These are phyloP conservation scores for Fusarium sp. DNA, from an alignment of 2,329 filamentous ascomycete genomes.

Conservation along the genomic window DNA sequence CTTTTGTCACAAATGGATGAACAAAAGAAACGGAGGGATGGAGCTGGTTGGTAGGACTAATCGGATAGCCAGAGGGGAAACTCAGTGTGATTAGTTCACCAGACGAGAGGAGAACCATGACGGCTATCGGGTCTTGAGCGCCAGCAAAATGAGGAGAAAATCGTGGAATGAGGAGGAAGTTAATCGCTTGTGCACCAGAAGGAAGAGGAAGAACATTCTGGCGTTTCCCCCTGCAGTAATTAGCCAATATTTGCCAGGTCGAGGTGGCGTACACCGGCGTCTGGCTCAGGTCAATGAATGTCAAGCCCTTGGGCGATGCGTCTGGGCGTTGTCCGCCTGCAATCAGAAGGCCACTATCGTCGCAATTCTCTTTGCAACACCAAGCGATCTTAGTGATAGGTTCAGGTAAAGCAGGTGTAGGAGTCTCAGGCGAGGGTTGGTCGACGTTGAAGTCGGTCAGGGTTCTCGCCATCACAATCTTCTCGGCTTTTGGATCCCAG, in stretches of 20 bases:
- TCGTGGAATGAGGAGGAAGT: slow-evolving; percentile 86
- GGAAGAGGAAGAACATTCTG: slow-evolving; percentile 79
- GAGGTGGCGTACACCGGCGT: slow-evolving; percentile 94
- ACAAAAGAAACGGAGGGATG: slow-evolving; percentile 88
- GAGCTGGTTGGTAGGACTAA: slow-evolving; percentile 91
- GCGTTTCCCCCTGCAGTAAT: slow-evolving; percentile 82
- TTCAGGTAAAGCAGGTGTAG: slow-evolving; percentile 69
- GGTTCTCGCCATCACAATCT: slow-evolving; percentile 84
- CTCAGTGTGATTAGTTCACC: slow-evolving; percentile 90
- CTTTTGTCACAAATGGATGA: slow-evolving; percentile 84
- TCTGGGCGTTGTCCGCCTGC: slow-evolving; percentile 80
- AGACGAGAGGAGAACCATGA: slow-evolving; percentile 81
- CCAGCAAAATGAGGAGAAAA: slow-evolving; percentile 86
- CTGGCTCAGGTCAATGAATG: slow-evolving; percentile 86
- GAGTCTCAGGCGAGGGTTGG: slow-evolving; percentile 63
- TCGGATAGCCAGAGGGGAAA: slow-evolving; percentile 91
- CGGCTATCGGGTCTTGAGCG: slow-evolving; percentile 88
- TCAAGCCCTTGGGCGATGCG: slow-evolving; percentile 77
- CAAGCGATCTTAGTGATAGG: slow-evolving; percentile 84
- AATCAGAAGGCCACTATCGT: slow-evolving; percentile 89
- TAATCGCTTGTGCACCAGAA: slow-evolving; percentile 76
- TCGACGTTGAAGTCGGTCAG: slow-evolving; percentile 79
- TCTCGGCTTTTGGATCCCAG: slow-evolving; percentile 92
- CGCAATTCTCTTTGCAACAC: slow-evolving; percentile 94
- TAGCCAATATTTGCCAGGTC: slow-evolving; percentile 82